These are phyloP conservation scores for Aspergillus tamarii DNA, from an alignment of 2,329 filamentous ascomycete species.

Conservation along the genomic window DNA sequence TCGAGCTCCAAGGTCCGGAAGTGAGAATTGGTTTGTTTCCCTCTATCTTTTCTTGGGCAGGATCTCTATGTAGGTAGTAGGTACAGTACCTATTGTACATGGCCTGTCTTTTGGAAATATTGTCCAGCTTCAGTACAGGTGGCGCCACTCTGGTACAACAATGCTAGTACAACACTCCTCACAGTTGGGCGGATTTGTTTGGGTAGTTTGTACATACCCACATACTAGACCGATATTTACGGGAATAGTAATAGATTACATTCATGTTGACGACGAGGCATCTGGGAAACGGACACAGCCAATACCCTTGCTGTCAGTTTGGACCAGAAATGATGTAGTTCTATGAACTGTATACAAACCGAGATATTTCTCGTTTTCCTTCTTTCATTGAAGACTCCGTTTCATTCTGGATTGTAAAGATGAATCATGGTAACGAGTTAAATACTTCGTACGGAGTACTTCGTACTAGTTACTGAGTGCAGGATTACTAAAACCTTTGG, in stretches of 20 bases:
- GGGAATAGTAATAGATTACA: slow-evolving; percentile 5
- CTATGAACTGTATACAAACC: background rate
- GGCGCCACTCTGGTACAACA: slow-evolving; percentile 18
- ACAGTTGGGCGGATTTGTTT: slow-evolving; percentile 17
- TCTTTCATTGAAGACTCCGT: background rate
- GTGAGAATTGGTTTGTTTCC: slow-evolving; percentile 3
- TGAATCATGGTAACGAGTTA: background rate
- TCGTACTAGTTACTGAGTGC: background rate
- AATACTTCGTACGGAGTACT: too few relatives aligned
- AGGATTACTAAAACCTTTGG: background rate
- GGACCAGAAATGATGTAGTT: background rate
- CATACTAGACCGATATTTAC: slow-evolving; percentile 14
- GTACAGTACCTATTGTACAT: background rate
- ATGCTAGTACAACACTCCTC: slow-evolving; percentile 9
- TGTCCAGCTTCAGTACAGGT: slow-evolving; percentile 9
- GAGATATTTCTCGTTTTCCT: background rate
- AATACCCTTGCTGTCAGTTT: background rate
- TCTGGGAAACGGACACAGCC: background rate
- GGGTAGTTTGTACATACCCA: background rate
- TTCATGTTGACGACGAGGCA: background rate
- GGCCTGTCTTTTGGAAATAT: background rate
- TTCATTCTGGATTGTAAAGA: background rate
- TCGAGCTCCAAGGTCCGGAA: background rate
- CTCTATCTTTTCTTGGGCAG: background rate
- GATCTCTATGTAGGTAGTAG: background rate